phyloP scores from a whole-genome alignment of 2,329 filamentous ascomycete species.

The Penicillium brevicompactum region DNA sequence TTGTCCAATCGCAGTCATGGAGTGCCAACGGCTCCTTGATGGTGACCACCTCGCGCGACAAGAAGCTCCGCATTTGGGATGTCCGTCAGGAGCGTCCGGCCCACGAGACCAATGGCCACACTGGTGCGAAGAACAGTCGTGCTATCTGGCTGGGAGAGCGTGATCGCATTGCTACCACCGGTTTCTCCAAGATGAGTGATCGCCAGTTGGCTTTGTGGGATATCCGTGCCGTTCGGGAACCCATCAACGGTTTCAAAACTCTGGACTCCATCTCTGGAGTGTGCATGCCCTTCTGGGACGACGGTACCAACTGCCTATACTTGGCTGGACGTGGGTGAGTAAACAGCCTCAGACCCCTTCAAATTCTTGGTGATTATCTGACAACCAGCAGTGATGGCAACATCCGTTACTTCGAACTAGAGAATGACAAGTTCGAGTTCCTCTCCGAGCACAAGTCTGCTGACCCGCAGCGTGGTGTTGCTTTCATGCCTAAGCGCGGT shows the following conservation, averaged over 20 bases:
- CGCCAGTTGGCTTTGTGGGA: constrained; percentile 96
- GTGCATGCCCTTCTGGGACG: constrained; percentile 99
- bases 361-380: constrained; percentile 3
- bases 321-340: constrained; percentile 93
- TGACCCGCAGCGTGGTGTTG: constrained; percentile 91
- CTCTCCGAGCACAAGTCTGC: constrained; percentile 96
- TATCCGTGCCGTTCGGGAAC: constrained; percentile 74
- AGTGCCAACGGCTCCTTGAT: constrained; percentile 84
- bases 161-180: constrained; percentile 92
- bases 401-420: constrained; percentile 97
- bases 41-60: constrained; percentile 93
- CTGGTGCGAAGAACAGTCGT: constrained; percentile 95
- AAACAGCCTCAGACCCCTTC: background rate
- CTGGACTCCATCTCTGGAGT: constrained; percentile 96
- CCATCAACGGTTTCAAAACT: constrained; percentile 85
- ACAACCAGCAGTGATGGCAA: constrained; percentile 75
- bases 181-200: constrained; percentile 98
- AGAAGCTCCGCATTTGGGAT: constrained; percentile 98
- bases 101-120: constrained; percentile 81
- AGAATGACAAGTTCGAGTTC: constrained; percentile 98
- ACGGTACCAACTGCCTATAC: constrained; percentile 92
- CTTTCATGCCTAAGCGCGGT: constrained; percentile 91
- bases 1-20: constrained; percentile 95
- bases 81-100: constrained; percentile 87
- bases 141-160: constrained; percentile 97